phyloP scores from a whole-genome alignment of 257 asterid genomes.

The Solanum phureja region DNA sequence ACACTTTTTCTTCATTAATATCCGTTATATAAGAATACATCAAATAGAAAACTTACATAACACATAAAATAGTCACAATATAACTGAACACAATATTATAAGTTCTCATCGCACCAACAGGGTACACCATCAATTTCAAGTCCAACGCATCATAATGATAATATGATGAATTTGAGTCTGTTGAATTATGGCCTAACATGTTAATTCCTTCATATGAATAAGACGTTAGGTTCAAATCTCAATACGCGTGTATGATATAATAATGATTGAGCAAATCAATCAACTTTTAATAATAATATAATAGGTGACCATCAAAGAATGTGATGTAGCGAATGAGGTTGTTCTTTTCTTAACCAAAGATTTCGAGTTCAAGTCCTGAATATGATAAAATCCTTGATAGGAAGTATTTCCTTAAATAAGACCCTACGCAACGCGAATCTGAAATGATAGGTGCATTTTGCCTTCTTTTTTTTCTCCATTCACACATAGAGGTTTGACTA shows the following conservation, averaged over 20 bases:
- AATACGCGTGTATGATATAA: not conserved
- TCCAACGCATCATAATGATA: not conserved
- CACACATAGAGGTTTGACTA: not conserved
- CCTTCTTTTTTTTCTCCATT: not conserved
- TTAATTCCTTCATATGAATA: no score
- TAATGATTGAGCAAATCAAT: not conserved
- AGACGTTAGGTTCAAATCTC: no score
- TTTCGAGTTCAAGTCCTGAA: no score
- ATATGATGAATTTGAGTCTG: not conserved
- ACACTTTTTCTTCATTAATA: not conserved
- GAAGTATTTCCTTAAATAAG: accelerated
- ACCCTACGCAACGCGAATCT: accelerated
- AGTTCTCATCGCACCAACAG: not conserved
- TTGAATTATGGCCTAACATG: no score
- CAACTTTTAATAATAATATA: not conserved
- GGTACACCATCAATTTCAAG: not conserved
- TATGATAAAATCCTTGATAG: no score
- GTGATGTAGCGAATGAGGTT: no score
- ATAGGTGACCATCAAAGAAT: no score
- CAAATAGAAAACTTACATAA: not conserved
- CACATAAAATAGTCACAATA: not conserved
- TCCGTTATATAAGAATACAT: not conserved
- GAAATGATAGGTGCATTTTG: not conserved
- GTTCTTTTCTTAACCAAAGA: accelerated
- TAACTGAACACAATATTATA: not conserved